Base-by-base conservation (phyloP, 108 stramenopile species). In the Cyclotella distinguenda region DNA sequence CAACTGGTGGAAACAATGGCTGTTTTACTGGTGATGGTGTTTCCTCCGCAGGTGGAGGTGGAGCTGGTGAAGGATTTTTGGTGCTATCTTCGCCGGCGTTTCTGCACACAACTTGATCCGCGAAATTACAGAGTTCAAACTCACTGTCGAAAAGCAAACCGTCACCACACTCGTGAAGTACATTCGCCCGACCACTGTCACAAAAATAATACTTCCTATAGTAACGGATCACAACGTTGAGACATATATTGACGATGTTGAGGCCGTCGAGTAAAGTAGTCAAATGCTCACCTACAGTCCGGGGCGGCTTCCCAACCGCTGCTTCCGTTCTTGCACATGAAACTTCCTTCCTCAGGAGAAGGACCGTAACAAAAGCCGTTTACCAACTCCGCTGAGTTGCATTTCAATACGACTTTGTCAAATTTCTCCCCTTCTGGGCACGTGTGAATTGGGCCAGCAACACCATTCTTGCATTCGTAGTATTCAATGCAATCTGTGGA, bases 281-380 rank as follows among this genome's bases (percentile, higher is more conserved):
- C 9, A 28, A 31, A 23, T 16, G 2, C 50, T 2, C 2, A 52
- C 50, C 58, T 38, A 36, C 58, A 60, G 7, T 27, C 42, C n/a
- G 40, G 42, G 11, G 27, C 39, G 10, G 42, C 39, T 13, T 44
- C 50, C 58, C 59, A 69, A 7, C 68, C 68, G 4, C 45, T 60
- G 39, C 35, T 38, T 18, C 50, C 58, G 16, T 31, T 50, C 6
- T 18, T 18, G 39, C 68, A 69, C 28, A 48, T 27, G 21, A 12
- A 30, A 32, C 18, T 52, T 1, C 44, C 40, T 26, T 30, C 42
- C 15, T 25, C 25, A 18, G 57, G 6, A 11, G 21, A 38, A 42
- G 68, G 68, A 4, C 68, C 68, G 12, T 69, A 69, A 25, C 58
- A 69, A 39, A 69, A 60, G 21, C 26, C 6, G 52, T 69, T 60